Evolutionary conservation across 345 rosid species (phyloP).

Genomic region (Eucalyptus dawsonii): DNA sequence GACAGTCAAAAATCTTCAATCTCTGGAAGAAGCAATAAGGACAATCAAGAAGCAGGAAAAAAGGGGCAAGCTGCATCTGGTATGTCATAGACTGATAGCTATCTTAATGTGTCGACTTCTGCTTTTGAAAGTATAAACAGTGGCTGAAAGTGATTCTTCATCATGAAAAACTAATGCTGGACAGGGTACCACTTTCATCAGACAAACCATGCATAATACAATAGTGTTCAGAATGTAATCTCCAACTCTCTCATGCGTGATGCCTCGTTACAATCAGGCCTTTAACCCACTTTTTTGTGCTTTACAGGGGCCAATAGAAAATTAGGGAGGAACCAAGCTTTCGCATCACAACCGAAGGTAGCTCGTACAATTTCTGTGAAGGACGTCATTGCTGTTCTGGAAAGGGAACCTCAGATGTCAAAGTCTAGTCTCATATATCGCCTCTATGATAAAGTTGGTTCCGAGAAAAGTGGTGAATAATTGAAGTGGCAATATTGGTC

Average conservation of each 20-base stretch:
- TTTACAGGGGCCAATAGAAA: conserved; percentile 43
- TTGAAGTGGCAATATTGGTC: background rate
- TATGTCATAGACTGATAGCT: background rate
- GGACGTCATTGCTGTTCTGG: conserved; percentile 77
- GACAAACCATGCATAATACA: background rate
- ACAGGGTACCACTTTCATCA: background rate
- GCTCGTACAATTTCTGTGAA: conserved; percentile 53
- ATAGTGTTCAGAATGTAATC: background rate
- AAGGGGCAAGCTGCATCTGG: conserved; percentile 37
- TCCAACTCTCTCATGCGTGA: background rate
- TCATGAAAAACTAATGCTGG: background rate
- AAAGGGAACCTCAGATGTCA: conserved; percentile 93
- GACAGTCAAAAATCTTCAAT: conserved; percentile 27
- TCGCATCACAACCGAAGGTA: conserved; percentile 26
- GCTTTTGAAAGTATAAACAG: background rate
- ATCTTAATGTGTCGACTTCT: background rate
- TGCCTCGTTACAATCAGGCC: background rate
- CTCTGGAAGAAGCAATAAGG: conserved; percentile 41
- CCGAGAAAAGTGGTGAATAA: conserved; percentile 22
- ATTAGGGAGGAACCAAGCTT: conserved; percentile 46
- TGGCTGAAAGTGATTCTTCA: background rate
- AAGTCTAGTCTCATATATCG: conserved; percentile 71
- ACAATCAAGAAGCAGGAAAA: conserved; percentile 46
- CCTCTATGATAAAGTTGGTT: conserved; percentile 37
- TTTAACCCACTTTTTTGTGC: background rate